These are phyloP conservation scores for Kodamaea laetipori DNA, from an alignment of 805 yeast genomes.

Conservation along the genomic window DNA sequence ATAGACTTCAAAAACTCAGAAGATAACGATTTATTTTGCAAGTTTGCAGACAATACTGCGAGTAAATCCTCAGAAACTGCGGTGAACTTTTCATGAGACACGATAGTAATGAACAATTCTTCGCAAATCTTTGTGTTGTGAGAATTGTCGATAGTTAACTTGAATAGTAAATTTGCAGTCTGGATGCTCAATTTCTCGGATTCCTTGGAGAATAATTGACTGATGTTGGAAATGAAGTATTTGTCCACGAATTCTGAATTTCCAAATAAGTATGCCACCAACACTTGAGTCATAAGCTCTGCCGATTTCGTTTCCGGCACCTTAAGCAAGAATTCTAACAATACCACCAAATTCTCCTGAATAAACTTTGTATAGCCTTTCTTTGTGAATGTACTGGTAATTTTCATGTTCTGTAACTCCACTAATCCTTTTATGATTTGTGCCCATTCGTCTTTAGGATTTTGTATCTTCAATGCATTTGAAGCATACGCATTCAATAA, in stretches of 20 bases:
- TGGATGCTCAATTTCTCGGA: conserved; percentile 9
- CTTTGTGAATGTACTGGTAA: conserved; percentile 27
- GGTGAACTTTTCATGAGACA: conserved; percentile 33
- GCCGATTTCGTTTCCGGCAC: neutral
- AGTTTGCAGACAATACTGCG: conserved; percentile 40
- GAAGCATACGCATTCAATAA: conserved; percentile 22
- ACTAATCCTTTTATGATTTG: conserved; percentile 24
- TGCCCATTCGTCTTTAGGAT: conserved; percentile 25
- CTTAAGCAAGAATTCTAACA: conserved; percentile 4
- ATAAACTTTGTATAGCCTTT: conserved; percentile 32
- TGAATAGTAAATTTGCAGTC: conserved; percentile 24
- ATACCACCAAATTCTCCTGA: conserved; percentile 17
- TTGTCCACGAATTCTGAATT: conserved; percentile 14
- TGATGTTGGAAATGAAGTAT: conserved; percentile 31
- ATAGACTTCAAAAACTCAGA: conserved; percentile 49
- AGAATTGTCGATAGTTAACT: conserved; percentile 31
- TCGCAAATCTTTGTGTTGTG: conserved; percentile 46
- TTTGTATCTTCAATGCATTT: conserved; percentile 5
- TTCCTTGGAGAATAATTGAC: conserved; percentile 26
- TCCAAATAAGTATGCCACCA: conserved; percentile 18
- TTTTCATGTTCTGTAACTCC: conserved; percentile 25
- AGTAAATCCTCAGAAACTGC: conserved; percentile 46
- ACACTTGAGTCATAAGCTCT: conserved; percentile 1
- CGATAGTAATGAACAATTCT: conserved; percentile 46
- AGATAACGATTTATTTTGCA: conserved; percentile 55